Evolutionary conservation across 805 yeast genomes (phyloP).

Genomic region (Suhomyces xylopsoci): DNA sequence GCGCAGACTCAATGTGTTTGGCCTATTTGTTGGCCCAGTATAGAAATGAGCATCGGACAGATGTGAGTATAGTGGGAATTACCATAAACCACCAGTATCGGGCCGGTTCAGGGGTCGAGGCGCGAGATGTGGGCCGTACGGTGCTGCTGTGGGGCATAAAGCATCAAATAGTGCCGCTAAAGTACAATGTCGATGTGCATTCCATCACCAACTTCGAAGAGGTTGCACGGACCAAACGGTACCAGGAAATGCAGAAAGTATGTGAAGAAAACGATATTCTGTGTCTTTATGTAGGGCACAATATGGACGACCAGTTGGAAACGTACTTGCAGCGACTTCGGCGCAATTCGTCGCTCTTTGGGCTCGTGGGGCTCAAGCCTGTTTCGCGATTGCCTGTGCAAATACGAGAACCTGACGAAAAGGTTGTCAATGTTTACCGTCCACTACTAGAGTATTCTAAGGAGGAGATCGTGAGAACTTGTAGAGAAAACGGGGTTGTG

Average conservation of each 20-base stretch:
- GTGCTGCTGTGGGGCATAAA: conserved; percentile 32
- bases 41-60: conserved; percentile 22
- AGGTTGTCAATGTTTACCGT: conserved; percentile 31
- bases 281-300: conserved; percentile 63
- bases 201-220: conserved; percentile 49
- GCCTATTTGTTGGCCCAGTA: conserved; percentile 47
- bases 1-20: conserved; percentile 76
- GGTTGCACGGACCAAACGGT: conserved; percentile 56
- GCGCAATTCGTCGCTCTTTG: conserved; percentile 43
- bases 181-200: conserved; percentile 24
- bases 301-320: conserved; percentile 68
- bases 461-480: conserved; percentile 42
- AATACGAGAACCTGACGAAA: background rate
- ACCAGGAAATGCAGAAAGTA: conserved; percentile 37
- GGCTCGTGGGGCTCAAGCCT: conserved; percentile 54
- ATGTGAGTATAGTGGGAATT: conserved; percentile 46
- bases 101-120: conserved; percentile 48
- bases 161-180: conserved; percentile 29
- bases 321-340: conserved; percentile 58
- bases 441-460: conserved; percentile 55
- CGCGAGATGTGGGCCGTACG: conserved; percentile 34
- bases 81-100: conserved; percentile 67
- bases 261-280: conserved; percentile 35
- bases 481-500: conserved; percentile 32
- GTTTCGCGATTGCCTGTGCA: conserved; percentile 25